phyloP scores from a whole-genome alignment of 805 yeast genomes.

The Metschnikowia henanensis region DNA sequence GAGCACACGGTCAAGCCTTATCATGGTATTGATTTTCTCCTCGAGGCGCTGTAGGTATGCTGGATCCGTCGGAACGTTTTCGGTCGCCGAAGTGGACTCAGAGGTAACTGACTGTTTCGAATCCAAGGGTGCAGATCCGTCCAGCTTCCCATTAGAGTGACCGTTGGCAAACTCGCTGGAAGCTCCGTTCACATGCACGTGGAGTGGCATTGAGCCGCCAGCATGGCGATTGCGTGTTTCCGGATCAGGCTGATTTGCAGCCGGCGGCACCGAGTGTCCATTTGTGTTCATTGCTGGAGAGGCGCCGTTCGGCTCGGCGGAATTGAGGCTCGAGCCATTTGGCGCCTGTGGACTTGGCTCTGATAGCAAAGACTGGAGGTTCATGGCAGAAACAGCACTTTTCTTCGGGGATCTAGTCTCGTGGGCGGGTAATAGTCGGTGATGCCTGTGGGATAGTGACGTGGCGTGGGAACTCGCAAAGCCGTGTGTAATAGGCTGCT shows the following conservation, averaged over 20 bases:
- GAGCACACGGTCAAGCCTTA: conserved; percentile 16
- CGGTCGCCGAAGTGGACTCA: background rate
- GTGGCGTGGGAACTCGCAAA: background rate
- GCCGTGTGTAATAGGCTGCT: conserved; percentile 7
- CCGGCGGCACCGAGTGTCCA: background rate
- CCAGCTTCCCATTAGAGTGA: background rate
- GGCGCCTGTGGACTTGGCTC: conserved; percentile 13
- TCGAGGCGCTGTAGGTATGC: conserved; percentile 16
- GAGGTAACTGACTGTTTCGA: background rate
- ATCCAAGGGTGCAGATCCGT: background rate
- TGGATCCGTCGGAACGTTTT: conserved; percentile 6
- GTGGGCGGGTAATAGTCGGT: background rate
- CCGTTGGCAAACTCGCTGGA: background rate
- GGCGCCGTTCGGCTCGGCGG: conserved; percentile 1
- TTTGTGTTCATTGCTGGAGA: background rate
- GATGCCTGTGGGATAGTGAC: background rate
- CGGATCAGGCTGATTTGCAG: background rate
- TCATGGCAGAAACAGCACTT: conserved; percentile 15
- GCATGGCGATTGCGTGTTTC: background rate
- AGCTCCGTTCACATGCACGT: conserved; percentile 3
- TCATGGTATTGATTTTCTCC: conserved; percentile 13
- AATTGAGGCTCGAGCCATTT: conserved; percentile 2
- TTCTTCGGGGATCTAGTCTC: background rate
- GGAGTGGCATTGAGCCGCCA: conserved; percentile 3
- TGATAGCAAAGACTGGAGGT: conserved; percentile 21